Conservation (phyloP, 2,329 filamentous ascomycete genomes). For the Fusarium nodosum region DNA sequence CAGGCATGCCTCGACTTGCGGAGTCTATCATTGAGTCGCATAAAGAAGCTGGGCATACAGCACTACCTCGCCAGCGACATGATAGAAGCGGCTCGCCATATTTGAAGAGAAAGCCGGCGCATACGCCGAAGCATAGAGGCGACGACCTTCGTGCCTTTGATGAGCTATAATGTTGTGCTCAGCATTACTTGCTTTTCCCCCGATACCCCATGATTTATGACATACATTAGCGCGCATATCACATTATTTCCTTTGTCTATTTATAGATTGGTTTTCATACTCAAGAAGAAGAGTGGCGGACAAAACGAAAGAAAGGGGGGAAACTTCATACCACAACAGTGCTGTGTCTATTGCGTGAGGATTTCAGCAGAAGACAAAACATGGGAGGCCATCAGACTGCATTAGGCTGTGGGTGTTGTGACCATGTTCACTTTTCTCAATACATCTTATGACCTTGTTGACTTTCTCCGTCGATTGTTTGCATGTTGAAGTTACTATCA, state of each 20-base stretch:
- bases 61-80: conserved; percentile 38
- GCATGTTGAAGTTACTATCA: background rate
- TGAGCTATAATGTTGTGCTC: conserved; percentile 56
- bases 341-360: background rate
- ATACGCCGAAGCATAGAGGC: conserved; percentile 44
- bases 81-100: conserved; percentile 44
- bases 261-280: background rate
- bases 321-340: background rate
- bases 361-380: background rate
- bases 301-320: background rate
- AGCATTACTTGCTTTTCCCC: conserved; percentile 15
- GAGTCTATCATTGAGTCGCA: conserved; percentile 45
- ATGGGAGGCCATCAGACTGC: background rate
- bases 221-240: conserved; percentile 32
- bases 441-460: background rate
- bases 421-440: background rate
- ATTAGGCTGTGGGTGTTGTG: background rate
- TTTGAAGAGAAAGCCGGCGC: conserved; percentile 48
- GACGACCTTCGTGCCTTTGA: conserved; percentile 62
- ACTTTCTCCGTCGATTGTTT: background rate
- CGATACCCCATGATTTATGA: conserved; percentile 37
- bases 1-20: conserved; percentile 31
- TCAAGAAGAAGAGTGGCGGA: background rate
- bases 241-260: background rate
- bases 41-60: conserved; percentile 43